Conservation (phyloP, 176 grass and related monocot genomes). For the Triticum timopheevii region DNA sequence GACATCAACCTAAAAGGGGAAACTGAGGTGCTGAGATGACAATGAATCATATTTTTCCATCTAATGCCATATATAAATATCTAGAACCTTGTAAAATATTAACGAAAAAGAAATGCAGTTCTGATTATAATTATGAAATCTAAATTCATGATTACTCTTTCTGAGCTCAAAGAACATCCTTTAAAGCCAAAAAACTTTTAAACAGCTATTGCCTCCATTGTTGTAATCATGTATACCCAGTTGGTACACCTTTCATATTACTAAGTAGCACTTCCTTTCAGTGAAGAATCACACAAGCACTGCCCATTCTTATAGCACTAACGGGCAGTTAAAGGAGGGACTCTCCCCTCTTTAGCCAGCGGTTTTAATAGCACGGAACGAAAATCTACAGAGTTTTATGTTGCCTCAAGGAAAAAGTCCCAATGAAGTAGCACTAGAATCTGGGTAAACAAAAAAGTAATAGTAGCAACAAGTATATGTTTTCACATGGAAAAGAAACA, state of each 20-base stretch:
- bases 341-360: no score
- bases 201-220: not conserved
- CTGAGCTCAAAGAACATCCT: constrained; percentile 3
- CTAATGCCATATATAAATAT: constrained; percentile 13
- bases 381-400: not conserved
- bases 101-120: not conserved
- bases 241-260: not conserved
- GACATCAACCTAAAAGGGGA: constrained; percentile 70
- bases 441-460: not conserved
- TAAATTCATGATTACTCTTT: not conserved
- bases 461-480: not conserved
- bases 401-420: not conserved
- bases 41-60: not conserved
- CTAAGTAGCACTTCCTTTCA: not conserved
- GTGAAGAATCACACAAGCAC: not conserved
- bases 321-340: no score
- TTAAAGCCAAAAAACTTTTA: not conserved
- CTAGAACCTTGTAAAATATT: not conserved
- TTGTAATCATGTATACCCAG: constrained; percentile 4
- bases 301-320: not conserved
- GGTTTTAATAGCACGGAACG: no score
- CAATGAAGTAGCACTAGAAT: constrained; percentile 8
- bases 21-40: not conserved
- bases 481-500: constrained; percentile 28
- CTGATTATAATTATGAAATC: not conserved